Conservation (phyloP, 208 protist genomes). For the Leptomonas seymouri region DNA sequence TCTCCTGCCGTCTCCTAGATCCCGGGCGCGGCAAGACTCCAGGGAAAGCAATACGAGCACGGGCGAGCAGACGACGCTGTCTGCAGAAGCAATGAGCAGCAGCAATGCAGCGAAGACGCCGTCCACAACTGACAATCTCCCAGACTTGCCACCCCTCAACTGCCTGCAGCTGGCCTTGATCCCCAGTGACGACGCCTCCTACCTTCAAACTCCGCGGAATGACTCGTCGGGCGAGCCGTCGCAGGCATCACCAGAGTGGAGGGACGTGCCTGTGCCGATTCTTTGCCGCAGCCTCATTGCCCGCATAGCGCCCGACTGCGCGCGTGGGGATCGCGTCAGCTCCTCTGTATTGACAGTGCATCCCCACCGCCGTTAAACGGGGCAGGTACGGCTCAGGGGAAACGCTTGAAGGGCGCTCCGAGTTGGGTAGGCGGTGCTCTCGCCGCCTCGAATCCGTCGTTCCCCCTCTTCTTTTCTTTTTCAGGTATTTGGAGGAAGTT, state of each 20-base stretch:
- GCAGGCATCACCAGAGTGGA: constrained; percentile 17
- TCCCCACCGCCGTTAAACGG: neutral
- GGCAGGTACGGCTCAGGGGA: no score
- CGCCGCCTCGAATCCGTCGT: no score
- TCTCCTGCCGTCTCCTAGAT: neutral
- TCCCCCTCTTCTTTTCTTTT: no score
- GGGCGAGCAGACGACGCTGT: neutral
- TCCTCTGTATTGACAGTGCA: neutral
- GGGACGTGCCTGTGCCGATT: constrained; percentile 8
- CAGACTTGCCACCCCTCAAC: neutral
- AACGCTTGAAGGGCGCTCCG: no score
- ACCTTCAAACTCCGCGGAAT: constrained; percentile 10
- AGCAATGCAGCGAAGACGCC: neutral
- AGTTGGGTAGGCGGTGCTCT: no score
- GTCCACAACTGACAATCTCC: neutral
- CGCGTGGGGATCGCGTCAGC: neutral
- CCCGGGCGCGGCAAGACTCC: neutral
- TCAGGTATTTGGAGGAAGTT: no score
- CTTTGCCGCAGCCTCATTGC: constrained; percentile 10
- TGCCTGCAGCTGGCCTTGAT: neutral
- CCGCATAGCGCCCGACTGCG: neutral
- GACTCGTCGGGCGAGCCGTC: constrained; percentile 10
- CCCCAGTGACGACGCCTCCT: constrained; percentile 2
- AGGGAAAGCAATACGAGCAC: neutral
- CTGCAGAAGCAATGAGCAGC: no score